Conservation (phyloP, 768 basidiomycete genomes). For the Pleurotus pulmonarius region DNA sequence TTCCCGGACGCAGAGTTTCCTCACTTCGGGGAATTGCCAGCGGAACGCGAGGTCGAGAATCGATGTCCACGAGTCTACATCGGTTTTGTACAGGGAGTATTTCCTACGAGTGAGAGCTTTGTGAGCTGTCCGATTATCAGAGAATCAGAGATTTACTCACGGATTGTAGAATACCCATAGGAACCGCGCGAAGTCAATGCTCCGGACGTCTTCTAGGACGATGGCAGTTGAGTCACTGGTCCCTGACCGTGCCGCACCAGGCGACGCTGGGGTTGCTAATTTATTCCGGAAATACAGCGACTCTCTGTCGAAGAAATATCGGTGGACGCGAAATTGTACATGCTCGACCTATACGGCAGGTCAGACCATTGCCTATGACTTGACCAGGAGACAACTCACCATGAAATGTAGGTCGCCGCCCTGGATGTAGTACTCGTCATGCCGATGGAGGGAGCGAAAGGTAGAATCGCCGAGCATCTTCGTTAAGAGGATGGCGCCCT, state of each 20-base stretch:
- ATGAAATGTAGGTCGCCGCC: conserved; percentile 51
- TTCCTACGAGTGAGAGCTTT: conserved; percentile 29
- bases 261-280: conserved; percentile 26
- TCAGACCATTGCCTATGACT: conserved; percentile 24
- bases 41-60: conserved; percentile 55
- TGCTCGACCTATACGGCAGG: conserved; percentile 41
- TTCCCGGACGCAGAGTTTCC: conserved; percentile 55
- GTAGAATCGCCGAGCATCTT: conserved; percentile 13
- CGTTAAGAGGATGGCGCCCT: conserved; percentile 11
- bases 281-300: conserved; percentile 40
- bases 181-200: conserved; percentile 38
- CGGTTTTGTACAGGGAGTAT: conserved; percentile 53
- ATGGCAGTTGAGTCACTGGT: conserved; percentile 39
- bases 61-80: conserved; percentile 48
- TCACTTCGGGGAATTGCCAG: conserved; percentile 57
- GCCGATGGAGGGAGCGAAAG: conserved; percentile 11
- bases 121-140: not conserved
- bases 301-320: conserved; percentile 51
- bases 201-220: conserved; percentile 34
- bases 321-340: conserved; percentile 48
- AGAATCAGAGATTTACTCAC: conserved; percentile 25
- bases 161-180: conserved; percentile 57
- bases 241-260: conserved; percentile 29
- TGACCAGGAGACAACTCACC: conserved; percentile 36
- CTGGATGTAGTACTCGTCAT: conserved; percentile 41